Evolutionary conservation across 208 protist species (phyloP), one percentile per base, ranked within the genome.

Genomic region (Trypanosoma brucei): DNA sequence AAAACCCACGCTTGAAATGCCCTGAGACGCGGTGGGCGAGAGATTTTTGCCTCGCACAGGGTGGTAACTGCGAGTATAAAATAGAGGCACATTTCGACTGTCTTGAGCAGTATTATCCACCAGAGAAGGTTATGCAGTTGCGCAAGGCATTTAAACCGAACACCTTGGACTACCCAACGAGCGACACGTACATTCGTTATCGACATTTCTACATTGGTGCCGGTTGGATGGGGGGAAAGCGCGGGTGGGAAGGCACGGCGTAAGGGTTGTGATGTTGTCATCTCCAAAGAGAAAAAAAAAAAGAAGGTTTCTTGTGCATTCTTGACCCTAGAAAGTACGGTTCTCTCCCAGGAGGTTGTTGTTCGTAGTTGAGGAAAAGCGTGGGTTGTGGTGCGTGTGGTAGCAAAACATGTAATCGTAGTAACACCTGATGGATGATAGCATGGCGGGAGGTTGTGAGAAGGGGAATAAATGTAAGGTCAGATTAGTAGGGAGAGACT

Each of bases 31-130:
- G 88, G 13, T 92, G 85, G 86, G 85, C 85, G 1, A 74, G 88
- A 3, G 88, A 95, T 60, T 92, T 91, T 53, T 95, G 88, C 62
- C 78, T 93, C 3, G 81, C 83, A 0, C 78, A 89, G 44, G 83
- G 84, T 38, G 88, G 88, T 9, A 90, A 58, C 72, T 95, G 88
- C 62, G 88, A 92, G 75, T 95, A 93, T 71, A 95, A 95, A 59
- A 95, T 93, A n/a, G 88, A 95, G 61, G 88, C 88, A 1, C 88
- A 95, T 82, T 95, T 92, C 64, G 85, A 93, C 58, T 95, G 88
- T 59, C 75, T 95, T 3, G 79, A 72, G 72, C 85, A 95, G 71
- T 79, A 89, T 70, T 95, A 92, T 68, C 86, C 85, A 9, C 64
- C 56, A 45, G 88, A 95, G 63, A 88, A 88, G 75, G 88, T 95